Conservation (phyloP, 2,329 filamentous ascomycete genomes). For the Ciborinia camelliae region DNA sequence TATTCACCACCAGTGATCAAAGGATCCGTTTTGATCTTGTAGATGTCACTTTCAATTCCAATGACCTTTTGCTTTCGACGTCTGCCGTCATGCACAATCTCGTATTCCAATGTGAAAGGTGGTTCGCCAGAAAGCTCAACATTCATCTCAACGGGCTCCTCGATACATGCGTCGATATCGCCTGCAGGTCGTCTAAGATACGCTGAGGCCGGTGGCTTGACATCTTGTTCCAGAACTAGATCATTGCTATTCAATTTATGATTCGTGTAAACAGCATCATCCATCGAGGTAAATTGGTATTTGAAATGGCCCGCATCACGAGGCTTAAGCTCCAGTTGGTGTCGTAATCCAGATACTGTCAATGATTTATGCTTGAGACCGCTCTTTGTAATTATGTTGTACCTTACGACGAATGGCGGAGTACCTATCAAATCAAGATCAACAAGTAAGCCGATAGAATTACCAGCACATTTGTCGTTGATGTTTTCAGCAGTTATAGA, state of each 20-base stretch:
- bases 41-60: constrained; percentile 58
- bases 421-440: constrained; percentile 88
- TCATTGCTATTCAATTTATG: constrained; percentile 59
- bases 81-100: constrained; percentile 85
- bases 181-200: constrained; percentile 57
- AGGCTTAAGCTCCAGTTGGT: constrained; percentile 82
- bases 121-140: constrained; percentile 75
- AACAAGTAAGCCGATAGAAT: constrained; percentile 84
- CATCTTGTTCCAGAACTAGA: constrained; percentile 75
- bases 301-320: constrained; percentile 77
- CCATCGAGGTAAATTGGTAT: constrained; percentile 78
- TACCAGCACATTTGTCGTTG: constrained; percentile 91
- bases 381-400: constrained; percentile 64
- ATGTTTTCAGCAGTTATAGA: constrained; percentile 74
- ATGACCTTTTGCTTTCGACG: constrained; percentile 65
- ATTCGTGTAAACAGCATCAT: constrained; percentile 75
- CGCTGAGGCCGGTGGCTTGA: constrained; percentile 88
- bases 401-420: constrained; percentile 82
- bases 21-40: constrained; percentile 71
- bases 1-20: constrained; percentile 85
- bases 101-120: constrained; percentile 89
- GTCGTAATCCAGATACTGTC: constrained; percentile 66
- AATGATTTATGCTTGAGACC: constrained; percentile 46
- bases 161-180: constrained; percentile 71
- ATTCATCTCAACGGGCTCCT: constrained; percentile 72